These are phyloP conservation scores for Mortierella sp. DNA, from an alignment of 371 early-diverging fungal genomes.

Conservation along the genomic window DNA sequence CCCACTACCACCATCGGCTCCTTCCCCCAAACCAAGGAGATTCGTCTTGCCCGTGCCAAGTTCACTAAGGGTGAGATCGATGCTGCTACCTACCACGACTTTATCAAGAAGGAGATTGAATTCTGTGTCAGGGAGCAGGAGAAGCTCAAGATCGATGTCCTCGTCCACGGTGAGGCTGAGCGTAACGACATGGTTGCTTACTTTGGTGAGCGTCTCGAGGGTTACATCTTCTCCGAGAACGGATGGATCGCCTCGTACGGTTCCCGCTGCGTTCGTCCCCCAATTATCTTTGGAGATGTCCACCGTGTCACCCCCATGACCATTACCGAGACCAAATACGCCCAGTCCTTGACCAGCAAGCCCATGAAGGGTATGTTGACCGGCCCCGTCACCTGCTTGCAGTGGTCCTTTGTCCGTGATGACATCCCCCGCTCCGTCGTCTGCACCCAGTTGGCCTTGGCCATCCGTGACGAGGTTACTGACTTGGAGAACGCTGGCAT, in stretches of 20 bases:
- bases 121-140: constrained; percentile 92
- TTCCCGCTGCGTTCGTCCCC: constrained; percentile 95
- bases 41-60: constrained; percentile 92
- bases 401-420: constrained; percentile 98
- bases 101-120: constrained; percentile 90
- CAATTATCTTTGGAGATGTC: constrained; percentile 94
- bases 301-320: constrained; percentile 94
- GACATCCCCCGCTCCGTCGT: constrained; percentile 92
- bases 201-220: constrained; percentile 91
- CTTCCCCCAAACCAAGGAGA: constrained; percentile 98
- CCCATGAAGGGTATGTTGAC: constrained; percentile 98
- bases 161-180: constrained; percentile 98
- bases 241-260: constrained; percentile 99
- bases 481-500: constrained; percentile 96
- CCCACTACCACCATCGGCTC: constrained; percentile 98
- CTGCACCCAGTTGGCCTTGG: constrained; percentile 93
- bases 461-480: constrained; percentile 95
- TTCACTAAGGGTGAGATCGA: constrained; percentile 88
- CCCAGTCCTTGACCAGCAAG: constrained; percentile 86
- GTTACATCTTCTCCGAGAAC: constrained; percentile 93
- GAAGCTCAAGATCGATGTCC: constrained; percentile 89
- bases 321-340: constrained; percentile 84
- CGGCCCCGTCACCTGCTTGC: constrained; percentile 95
- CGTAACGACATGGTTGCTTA: constrained; percentile 99
- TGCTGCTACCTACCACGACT: constrained; percentile 82